Evolutionary conservation across 495 filamentous ascomycete species (phyloP).

Genomic region (Penicillium cosmopolitanum): DNA sequence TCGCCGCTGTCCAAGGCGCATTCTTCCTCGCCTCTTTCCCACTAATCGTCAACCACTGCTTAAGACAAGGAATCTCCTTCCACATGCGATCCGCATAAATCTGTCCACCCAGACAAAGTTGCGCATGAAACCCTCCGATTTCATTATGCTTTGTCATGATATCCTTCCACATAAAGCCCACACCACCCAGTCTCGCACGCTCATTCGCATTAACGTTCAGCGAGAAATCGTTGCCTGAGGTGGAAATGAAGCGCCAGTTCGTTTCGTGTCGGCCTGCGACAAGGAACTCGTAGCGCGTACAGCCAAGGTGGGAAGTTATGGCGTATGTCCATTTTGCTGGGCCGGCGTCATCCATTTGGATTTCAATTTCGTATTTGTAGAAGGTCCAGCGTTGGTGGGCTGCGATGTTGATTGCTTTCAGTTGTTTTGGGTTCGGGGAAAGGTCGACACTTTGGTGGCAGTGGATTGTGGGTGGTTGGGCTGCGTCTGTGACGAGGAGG

Average conservation of each 20-base stretch:
- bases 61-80: constrained; percentile 91
- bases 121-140: constrained; percentile 91
- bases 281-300: constrained; percentile 97
- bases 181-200: constrained; percentile 78
- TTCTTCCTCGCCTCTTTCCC: constrained; percentile 93
- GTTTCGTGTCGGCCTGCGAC: constrained; percentile 89
- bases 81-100: constrained; percentile 96
- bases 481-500: constrained; percentile 83
- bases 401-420: constrained; percentile 82
- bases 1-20: constrained; percentile 84
- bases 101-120: constrained; percentile 89
- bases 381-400: constrained; percentile 93
- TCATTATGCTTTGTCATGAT: constrained; percentile 97
- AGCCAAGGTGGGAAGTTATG: constrained; percentile 94
- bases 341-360: constrained; percentile 82
- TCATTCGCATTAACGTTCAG: constrained; percentile 84
- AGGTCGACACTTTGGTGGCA: constrained; percentile 90
- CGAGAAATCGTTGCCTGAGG: constrained; percentile 93
- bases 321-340: constrained; percentile 97
- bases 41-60: constrained; percentile 88
- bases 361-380: constrained; percentile 91
- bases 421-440: constrained; percentile 88
- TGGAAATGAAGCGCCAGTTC: constrained; percentile 95
- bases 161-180: constrained; percentile 98
- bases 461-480: constrained; percentile 96